Evolutionary conservation across 2,329 filamentous ascomycete species (phyloP).

Genomic region (Chaetomium olivaceum): DNA sequence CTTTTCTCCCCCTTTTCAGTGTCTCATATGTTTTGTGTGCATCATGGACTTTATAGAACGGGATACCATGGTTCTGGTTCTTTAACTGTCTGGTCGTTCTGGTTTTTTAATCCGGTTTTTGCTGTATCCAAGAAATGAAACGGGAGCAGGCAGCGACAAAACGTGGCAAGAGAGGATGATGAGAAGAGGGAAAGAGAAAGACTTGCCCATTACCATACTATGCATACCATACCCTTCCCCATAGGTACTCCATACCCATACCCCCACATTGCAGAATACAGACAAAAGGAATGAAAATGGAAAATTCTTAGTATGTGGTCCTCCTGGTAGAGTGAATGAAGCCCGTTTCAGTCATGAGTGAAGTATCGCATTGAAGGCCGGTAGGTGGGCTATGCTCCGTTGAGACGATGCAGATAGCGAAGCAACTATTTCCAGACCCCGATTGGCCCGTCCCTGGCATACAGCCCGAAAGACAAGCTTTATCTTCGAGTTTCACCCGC

Average conservation of each 20-base stretch:
- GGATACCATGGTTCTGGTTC: slow-evolving; percentile 21
- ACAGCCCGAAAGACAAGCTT: not conserved
- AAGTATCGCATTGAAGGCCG: too few species aligned
- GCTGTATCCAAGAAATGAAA: not conserved
- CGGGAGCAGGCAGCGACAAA: slow-evolving; percentile 6
- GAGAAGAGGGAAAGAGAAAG: not conserved
- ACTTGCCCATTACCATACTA: not conserved
- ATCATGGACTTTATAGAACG: slow-evolving; percentile 28
- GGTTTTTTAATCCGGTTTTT: slow-evolving; percentile 5
- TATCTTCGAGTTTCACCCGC: not conserved
- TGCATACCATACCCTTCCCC: not conserved
- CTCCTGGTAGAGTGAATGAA: not conserved
- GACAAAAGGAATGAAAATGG: slow-evolving; percentile 7
- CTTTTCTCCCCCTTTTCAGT: not conserved
- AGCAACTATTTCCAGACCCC: not conserved
- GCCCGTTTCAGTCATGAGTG: not conserved
- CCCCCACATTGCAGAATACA: not conserved
- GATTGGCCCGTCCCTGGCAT: not conserved
- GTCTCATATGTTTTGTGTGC: slow-evolving; percentile 20
- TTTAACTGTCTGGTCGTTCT: not conserved
- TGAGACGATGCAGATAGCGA: too few species aligned
- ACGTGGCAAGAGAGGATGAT: slow-evolving; percentile 5
- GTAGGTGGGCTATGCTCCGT: too few species aligned
- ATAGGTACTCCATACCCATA: not conserved
- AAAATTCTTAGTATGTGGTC: not conserved